These are phyloP conservation scores for Penicillium brevicompactum DNA, from an alignment of 2,329 filamentous ascomycete genomes.

Conservation along the genomic window DNA sequence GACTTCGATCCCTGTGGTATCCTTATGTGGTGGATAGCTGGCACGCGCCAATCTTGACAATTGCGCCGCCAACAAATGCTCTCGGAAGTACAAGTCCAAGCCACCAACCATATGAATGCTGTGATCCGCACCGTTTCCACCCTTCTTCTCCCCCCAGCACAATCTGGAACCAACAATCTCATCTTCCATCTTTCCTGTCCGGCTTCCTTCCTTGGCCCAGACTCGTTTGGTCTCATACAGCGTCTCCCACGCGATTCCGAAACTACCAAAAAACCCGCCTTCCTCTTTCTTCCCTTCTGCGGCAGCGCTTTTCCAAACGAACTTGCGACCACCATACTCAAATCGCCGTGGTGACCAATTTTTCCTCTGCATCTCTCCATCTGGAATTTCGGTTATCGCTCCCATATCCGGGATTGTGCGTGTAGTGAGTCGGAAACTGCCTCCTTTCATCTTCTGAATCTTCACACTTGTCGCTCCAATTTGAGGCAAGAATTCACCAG, in stretches of 20 bases:
- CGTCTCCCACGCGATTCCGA: slow-evolving; percentile 16
- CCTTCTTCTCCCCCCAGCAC: slow-evolving; percentile 21
- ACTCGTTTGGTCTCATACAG: slow-evolving; percentile 20
- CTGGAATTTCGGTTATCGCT: slow-evolving; percentile 13
- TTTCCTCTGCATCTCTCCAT: slow-evolving; percentile 12
- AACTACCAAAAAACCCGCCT: slow-evolving; percentile 12
- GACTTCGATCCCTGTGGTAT: slow-evolving; percentile 11
- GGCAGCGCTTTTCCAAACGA: slow-evolving; percentile 17
- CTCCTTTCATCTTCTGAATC: slow-evolving; percentile 14
- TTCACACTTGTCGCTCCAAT: slow-evolving; percentile 15
- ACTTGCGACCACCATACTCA: slow-evolving; percentile 18
- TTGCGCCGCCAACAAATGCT: slow-evolving; percentile 20
- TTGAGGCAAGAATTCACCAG: slow-evolving; percentile 18
- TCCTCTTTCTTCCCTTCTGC: slow-evolving; percentile 10
- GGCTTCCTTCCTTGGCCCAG: slow-evolving; percentile 17
- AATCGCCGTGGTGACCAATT: slow-evolving; percentile 21
- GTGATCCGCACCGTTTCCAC: slow-evolving; percentile 11
- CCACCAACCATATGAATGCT: slow-evolving; percentile 17
- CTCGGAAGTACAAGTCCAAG: slow-evolving; percentile 18
- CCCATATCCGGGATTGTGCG: slow-evolving; percentile 15
- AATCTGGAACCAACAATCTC: slow-evolving; percentile 16
- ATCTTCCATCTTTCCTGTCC: slow-evolving; percentile 18
- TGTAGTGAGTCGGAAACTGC: slow-evolving; percentile 15
- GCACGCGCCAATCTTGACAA: slow-evolving; percentile 14
- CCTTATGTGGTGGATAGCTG: slow-evolving; percentile 18